Evolutionary conservation across 2,329 filamentous ascomycete species (phyloP), one percentile per base, ranked within the genome.

Genomic region (Cytospora schulzeri): DNA sequence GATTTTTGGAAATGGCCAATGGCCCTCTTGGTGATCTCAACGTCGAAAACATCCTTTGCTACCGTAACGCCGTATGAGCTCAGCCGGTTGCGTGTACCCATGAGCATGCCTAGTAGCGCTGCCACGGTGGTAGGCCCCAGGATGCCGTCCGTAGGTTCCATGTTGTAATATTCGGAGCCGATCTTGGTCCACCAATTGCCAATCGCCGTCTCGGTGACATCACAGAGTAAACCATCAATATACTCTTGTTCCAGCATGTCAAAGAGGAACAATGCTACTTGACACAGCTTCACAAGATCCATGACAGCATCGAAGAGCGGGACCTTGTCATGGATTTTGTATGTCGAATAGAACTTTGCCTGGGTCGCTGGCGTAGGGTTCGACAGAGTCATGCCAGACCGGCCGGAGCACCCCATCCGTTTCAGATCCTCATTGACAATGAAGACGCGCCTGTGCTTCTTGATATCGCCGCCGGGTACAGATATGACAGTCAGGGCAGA

Each of bases 181-280:
- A 97, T 90, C 71, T 97, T 92, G 1, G 91, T 89, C 95, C 95
- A 98, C 95, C 95, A 99, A 75, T 97, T 91, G 67, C 89, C 90
- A 70, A 98, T 88, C 1, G 93, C 92, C 67, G 85, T 89, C 75
- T 99, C 95, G 0, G 95, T 98, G 52, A 95, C 83, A 77, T 99
- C 95, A 75, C 95, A 99, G 3, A 99, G 84, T 28, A 97, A 79
- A 0, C 95, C 95, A 72, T 99, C 95, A 9, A 92, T 91, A 74
- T 96, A 98, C 69, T 93, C 91, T 33, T 89, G 85, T n/a, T 91
- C 89, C 7, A 98, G 80, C 74, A 93, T 92, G 61, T 90, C 91
- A 76, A 97, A 99, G 66, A 97, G 81, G 72, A 91, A 89, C 65
- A 99, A 79, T 0, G 95, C 93, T 38, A 92, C 87, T 75, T 99